phyloP scores from a whole-genome alignment of 176 grass and related monocot genomes.

The Pharus latifolius region DNA sequence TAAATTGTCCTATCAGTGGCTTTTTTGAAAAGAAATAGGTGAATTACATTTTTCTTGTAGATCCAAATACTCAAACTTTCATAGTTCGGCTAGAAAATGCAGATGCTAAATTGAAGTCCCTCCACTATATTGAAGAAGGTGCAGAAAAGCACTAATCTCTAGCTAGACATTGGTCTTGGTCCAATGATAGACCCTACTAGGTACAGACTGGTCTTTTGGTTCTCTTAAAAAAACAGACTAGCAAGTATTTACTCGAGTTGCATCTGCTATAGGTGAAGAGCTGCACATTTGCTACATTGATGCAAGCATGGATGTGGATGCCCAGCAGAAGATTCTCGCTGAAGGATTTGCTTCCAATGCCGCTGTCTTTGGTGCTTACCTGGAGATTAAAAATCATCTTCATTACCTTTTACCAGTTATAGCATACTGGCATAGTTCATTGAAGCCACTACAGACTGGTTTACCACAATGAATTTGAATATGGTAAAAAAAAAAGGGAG shows the following conservation, averaged over 20 bases:
- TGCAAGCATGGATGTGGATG: slow-evolving; percentile 63
- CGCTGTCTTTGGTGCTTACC: slow-evolving; percentile 51
- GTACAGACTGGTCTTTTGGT: not conserved
- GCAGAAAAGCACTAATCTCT: not conserved
- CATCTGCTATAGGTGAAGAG: slow-evolving; percentile 57
- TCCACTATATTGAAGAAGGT: slow-evolving; percentile 71
- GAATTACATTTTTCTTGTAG: slow-evolving; percentile 11
- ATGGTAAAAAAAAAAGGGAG: too few relatives aligned
- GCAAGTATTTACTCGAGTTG: not conserved
- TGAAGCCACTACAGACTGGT: not conserved
- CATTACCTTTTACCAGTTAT: not conserved
- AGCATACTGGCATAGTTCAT: not conserved
- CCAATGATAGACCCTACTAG: not conserved
- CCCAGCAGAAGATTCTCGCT: slow-evolving; percentile 70
- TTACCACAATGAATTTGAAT: too few relatives aligned
- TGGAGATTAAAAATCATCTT: slow-evolving; percentile 36
- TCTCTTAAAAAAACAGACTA: not conserved
- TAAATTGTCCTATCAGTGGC: not conserved
- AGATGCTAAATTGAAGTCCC: slow-evolving; percentile 59
- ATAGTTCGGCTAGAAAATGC: slow-evolving; percentile 69
- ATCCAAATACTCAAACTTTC: slow-evolving; percentile 89
- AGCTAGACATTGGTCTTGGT: not conserved
- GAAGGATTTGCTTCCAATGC: slow-evolving; percentile 74
- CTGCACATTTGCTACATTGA: slow-evolving; percentile 88
- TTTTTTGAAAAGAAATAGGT: not conserved